phyloP scores from a whole-genome alignment of 176 grass and related monocot genomes.

The Avena atlantica region DNA sequence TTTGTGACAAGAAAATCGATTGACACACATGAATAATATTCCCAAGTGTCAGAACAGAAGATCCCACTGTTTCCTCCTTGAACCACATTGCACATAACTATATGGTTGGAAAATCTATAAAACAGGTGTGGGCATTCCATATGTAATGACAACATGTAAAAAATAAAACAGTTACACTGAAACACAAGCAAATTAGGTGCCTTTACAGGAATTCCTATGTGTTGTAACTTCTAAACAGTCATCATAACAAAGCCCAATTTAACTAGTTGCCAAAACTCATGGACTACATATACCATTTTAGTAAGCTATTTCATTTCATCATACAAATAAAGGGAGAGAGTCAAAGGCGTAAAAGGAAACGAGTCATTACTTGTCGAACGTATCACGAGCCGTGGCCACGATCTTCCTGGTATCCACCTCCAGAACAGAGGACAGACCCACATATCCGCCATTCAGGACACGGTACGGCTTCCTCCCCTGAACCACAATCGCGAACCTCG shows the following conservation, averaged over 20 bases:
- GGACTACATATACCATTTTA: no score
- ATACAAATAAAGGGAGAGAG: background rate
- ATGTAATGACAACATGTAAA: background rate
- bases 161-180: background rate
- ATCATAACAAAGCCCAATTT: background rate
- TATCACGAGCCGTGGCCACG: conserved; percentile 62
- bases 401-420: conserved; percentile 85
- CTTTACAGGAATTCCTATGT: background rate
- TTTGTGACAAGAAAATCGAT: background rate
- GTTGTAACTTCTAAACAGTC: background rate
- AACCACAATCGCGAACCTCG: conserved; percentile 64
- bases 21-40: background rate
- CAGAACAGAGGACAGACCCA: conserved; percentile 73
- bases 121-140: background rate
- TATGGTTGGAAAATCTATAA: background rate
- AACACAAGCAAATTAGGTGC: conserved; percentile 10
- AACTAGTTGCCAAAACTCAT: background rate
- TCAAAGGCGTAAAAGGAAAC: background rate
- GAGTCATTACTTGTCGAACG: conserved; percentile 78
- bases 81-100: background rate
- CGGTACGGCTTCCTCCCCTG: conserved; percentile 62
- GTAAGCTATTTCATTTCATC: background rate
- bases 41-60: background rate
- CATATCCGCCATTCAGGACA: conserved; percentile 39
- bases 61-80: background rate